Evolutionary conservation across 352 stramenopile species (phyloP), one percentile per base, ranked within the genome.

Genomic region (Stephanocyclus meneghinianus): DNA sequence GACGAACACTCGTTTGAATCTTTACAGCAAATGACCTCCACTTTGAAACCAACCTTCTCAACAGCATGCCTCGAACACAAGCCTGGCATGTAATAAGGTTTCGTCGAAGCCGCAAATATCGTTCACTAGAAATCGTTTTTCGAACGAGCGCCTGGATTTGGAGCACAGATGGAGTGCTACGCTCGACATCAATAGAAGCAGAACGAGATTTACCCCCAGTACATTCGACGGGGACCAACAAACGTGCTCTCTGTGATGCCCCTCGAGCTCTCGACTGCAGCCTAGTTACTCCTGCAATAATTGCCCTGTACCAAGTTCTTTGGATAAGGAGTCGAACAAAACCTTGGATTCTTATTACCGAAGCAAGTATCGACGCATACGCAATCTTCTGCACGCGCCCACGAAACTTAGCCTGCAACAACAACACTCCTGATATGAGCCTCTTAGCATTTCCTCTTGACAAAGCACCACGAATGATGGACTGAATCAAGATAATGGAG

Each of bases 281-380:
- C 11, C 35, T 48, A 32, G 42, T 47, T 15, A 65, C n/a, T 45
- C 21, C 56, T n/a, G 53, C 15, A 26, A 61, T 15, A 29, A 61
- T 35, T 16, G 18, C 10, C 4, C 26, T 61, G 26, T 61, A 61
- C 29, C 9, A 37, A 30, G 5, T n/a, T 15, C 47, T 55, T 2
- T 15, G 13, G 15, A 4, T 21, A 55, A 55, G 30, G 32, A 48
- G 55, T 47, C 59, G 35, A 30, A 26, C 11, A 67, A 67, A 57
- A 9, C 35, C 29, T 69, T 71, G 63, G 10, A 71, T 32, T 45
- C 32, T 53, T 9, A 72, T 63, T 32, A 40, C 48, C 42, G 30
- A 15, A 18, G 11, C 8, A 69, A 76, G 2, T 30, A 11, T 47
- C 35, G 44, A 45, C 16, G 13, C 1, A 60, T 61, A 75, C 7